Evolutionary conservation across 2,329 filamentous ascomycete genomes (phyloP).

Genomic region (Penicillium hordei): DNA sequence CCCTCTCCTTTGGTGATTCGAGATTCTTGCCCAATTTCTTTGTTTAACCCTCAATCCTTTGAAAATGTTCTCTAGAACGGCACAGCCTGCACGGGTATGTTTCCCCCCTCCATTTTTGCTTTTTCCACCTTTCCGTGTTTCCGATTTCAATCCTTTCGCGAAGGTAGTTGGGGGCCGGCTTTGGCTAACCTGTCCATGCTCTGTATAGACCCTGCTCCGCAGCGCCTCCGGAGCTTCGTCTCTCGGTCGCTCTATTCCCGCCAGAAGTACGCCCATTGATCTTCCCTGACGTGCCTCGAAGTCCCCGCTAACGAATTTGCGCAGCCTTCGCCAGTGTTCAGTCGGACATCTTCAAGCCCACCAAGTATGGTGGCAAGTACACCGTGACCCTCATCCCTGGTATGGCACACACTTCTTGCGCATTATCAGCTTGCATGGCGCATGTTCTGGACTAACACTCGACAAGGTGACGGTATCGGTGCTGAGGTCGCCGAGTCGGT

Average conservation of each 20-base stretch:
- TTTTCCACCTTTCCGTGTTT: constrained; percentile 42
- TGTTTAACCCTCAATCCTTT: constrained; percentile 19
- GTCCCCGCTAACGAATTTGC: constrained; percentile 21
- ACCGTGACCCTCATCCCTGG: constrained; percentile 97
- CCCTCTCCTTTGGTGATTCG: constrained; percentile 11
- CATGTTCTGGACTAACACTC: constrained; percentile 12
- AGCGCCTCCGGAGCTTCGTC: constrained; percentile 51
- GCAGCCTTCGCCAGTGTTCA: constrained; percentile 74
- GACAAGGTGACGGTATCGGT: constrained; percentile 83
- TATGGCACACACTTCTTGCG: constrained; percentile 36
- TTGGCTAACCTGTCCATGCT: constrained; percentile 36
- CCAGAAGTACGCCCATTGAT: constrained; percentile 50
- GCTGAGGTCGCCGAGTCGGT: constrained; percentile 97
- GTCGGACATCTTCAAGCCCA: constrained; percentile 97
- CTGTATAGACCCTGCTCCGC: constrained; percentile 57
- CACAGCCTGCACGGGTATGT: constrained; percentile 44
- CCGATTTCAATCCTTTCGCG: not conserved
- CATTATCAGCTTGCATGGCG: not conserved
- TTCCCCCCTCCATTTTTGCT: constrained; percentile 25
- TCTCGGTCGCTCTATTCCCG: constrained; percentile 51
- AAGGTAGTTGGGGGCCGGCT: not conserved
- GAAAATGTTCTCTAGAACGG: constrained; percentile 45
- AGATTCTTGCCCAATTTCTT: constrained; percentile 13
- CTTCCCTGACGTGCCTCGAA: not conserved
- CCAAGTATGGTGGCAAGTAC: constrained; percentile 99